A percentile compares a stretch with the other conserved stretches of the same genome.
phyloP scores from a whole-genome alignment of 306 rosid species.

The Gastrolobium bilobum region DNA sequence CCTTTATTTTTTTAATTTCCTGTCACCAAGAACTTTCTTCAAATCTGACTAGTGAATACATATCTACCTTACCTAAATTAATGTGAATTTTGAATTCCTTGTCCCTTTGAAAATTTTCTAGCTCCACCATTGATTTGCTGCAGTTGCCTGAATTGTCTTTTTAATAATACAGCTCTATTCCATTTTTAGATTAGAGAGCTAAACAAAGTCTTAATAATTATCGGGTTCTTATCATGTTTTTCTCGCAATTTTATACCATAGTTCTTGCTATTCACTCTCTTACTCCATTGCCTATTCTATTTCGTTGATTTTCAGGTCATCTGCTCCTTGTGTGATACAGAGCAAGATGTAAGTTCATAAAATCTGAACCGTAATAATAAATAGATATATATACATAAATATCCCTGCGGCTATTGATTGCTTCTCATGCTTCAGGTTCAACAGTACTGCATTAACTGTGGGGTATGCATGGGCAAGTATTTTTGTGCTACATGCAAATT shows the following conservation, averaged over 20 bases:
- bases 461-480: slow-evolving; percentile 88
- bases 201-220: background rate
- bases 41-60: too few species aligned
- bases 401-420: background rate
- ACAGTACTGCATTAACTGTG: slow-evolving; percentile 77
- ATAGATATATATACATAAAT: background rate
- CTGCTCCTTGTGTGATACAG: slow-evolving; percentile 79
- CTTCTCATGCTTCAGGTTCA: slow-evolving; percentile 70
- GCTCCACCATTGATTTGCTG: too few species aligned
- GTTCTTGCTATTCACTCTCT: slow-evolving; percentile 1
- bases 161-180: background rate
- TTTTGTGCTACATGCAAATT: slow-evolving; percentile 84
- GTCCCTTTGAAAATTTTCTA: too few species aligned
- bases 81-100: too few species aligned
- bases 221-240: slow-evolving; percentile 12
- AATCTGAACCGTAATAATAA: slow-evolving; percentile 9
- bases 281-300: background rate
- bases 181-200: background rate
- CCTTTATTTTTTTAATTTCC: too few species aligned
- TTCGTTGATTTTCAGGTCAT: slow-evolving; percentile 69
- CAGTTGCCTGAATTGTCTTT: too few species aligned
- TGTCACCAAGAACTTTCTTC: too few species aligned
- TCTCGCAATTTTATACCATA: background rate
- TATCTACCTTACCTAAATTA: too few species aligned
- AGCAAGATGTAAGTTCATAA: slow-evolving; percentile 75